Evolutionary conservation across 495 filamentous ascomycete species (phyloP).

Genomic region (Aspergillus steynii): DNA sequence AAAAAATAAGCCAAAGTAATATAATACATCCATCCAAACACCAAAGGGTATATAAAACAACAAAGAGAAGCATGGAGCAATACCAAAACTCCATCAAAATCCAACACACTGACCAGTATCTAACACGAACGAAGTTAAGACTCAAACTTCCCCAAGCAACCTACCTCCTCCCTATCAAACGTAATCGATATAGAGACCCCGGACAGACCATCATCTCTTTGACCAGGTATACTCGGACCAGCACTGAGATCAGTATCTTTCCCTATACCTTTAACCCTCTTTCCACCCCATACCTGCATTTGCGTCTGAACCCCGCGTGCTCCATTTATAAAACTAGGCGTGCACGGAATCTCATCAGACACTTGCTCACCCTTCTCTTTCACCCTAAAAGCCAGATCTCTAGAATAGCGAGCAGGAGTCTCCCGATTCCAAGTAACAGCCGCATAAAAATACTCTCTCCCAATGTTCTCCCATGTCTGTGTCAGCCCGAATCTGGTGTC

Average conservation of each 20-base stretch:
- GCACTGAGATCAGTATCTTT: too few relatives aligned
- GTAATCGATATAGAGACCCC: slow-evolving; percentile 6
- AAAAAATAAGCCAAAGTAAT: too few relatives aligned
- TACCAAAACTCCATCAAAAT: too few relatives aligned
- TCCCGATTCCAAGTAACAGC: slow-evolving; percentile 31
- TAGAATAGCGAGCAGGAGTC: neutral
- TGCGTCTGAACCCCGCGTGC: neutral
- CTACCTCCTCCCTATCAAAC: slow-evolving; percentile 13
- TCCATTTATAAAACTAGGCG: slow-evolving; percentile 6
- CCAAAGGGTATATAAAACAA: too few relatives aligned
- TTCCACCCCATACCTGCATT: too few relatives aligned
- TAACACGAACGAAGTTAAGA: too few relatives aligned
- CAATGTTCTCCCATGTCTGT: slow-evolving; percentile 33
- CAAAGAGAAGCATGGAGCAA: too few relatives aligned
- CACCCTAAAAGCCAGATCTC: neutral
- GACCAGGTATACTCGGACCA: too few relatives aligned
- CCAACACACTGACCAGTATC: too few relatives aligned
- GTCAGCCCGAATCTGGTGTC: slow-evolving; percentile 29
- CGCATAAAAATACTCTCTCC: slow-evolving; percentile 35
- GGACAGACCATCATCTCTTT: neutral
- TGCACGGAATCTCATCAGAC: slow-evolving; percentile 12
- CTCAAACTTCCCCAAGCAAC: neutral
- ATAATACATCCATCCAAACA: too few relatives aligned
- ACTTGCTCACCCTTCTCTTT: neutral
- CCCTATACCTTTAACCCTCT: too few relatives aligned